phyloP scores from a whole-genome alignment of 2,329 filamentous ascomycete genomes.

The Lasiodiplodia hormozganensis region DNA sequence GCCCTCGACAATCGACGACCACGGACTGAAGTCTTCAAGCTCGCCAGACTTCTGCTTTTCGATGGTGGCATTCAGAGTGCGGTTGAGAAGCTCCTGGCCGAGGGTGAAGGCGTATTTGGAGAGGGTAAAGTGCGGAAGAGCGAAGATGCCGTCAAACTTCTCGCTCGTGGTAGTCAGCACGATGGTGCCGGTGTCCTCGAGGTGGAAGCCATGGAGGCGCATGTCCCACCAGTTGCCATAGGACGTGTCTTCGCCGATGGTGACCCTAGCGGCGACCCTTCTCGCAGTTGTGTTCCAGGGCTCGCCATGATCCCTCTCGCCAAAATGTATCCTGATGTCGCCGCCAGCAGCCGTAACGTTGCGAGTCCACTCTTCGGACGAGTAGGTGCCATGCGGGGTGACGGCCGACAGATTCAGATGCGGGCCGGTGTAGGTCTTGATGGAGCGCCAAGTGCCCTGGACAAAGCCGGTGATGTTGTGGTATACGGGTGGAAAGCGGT shows the following conservation, averaged over 20 bases:
- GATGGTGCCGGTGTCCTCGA: conserved; percentile 78
- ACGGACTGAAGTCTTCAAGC: conserved; percentile 66
- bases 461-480: conserved; percentile 79
- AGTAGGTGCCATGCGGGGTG: conserved; percentile 71
- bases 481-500: conserved; percentile 55
- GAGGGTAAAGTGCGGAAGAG: conserved; percentile 81
- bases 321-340: conserved; percentile 72
- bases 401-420: conserved; percentile 61
- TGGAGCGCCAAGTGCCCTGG: conserved; percentile 75
- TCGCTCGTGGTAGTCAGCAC: conserved; percentile 89
- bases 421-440: conserved; percentile 28
- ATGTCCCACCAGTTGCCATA: conserved; percentile 80
- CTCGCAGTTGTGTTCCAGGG: conserved; percentile 59
- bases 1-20: conserved; percentile 69
- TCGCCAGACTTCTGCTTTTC: conserved; percentile 68
- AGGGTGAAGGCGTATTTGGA: conserved; percentile 58
- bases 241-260: conserved; percentile 73
- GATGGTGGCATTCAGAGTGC: conserved; percentile 72
- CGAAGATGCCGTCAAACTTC: conserved; percentile 90
- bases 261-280: conserved; percentile 72
- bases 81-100: conserved; percentile 68
- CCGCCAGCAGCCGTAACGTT: conserved; percentile 81
- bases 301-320: conserved; percentile 55
- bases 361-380: conserved; percentile 70
- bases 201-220: conserved; percentile 83